These are phyloP conservation scores for Stephania yunnanensis DNA, from an alignment of 164 flowering plant species.

Conservation along the genomic window DNA sequence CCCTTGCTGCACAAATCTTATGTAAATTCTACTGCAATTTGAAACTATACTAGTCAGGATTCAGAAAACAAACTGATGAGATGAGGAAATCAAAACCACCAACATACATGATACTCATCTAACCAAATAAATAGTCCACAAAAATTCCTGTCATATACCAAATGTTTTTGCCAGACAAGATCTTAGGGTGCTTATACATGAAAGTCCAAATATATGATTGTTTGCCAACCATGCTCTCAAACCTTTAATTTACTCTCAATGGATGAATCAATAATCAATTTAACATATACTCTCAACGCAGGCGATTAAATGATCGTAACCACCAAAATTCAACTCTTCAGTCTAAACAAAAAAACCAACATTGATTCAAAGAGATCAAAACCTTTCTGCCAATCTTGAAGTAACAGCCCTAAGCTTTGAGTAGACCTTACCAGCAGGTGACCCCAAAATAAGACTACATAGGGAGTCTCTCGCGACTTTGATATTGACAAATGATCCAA, in stretches of 20 bases:
- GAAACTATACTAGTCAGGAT: not conserved
- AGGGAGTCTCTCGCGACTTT: slow-evolving; percentile 32
- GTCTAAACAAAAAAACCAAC: not conserved
- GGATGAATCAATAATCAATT: not conserved
- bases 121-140: not conserved
- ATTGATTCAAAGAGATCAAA: not conserved
- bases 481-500: slow-evolving; percentile 30
- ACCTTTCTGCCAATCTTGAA: slow-evolving; percentile 4
- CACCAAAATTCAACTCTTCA: slow-evolving; percentile 1
- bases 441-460: slow-evolving; percentile 34
- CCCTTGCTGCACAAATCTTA: too few species aligned
- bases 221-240: not conserved
- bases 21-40: not conserved
- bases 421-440: slow-evolving; percentile 38
- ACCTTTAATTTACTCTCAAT: not conserved
- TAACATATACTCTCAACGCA: not conserved
- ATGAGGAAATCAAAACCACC: not conserved
- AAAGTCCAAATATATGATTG: not conserved
- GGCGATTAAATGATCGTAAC: not conserved
- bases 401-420: slow-evolving; percentile 26
- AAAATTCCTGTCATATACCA: not conserved
- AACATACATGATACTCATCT: not conserved
- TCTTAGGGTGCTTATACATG: not conserved
- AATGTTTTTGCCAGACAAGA: not conserved
- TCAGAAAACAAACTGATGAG: not conserved